phyloP scores from a whole-genome alignment of 371 early-diverging fungal species.

The Mucor circinelloides region DNA sequence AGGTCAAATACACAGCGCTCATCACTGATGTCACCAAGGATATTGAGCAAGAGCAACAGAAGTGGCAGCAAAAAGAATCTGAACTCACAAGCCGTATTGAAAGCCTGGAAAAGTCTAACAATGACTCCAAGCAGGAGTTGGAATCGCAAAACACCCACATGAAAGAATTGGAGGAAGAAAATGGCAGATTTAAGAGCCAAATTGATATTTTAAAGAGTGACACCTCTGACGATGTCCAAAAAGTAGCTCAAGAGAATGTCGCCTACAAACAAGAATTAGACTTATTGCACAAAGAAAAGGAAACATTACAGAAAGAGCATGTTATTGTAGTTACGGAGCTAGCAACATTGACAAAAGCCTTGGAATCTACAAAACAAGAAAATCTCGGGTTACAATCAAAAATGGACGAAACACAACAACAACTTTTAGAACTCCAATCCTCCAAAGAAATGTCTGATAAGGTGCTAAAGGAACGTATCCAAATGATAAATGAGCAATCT shows the following conservation, averaged over 20 bases:
- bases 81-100: neutral
- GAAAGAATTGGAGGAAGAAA: constrained; percentile 2
- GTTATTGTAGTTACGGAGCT: neutral
- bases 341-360: neutral
- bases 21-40: neutral
- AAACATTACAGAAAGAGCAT: neutral
- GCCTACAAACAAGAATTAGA: neutral
- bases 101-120: neutral
- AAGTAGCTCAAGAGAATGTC: constrained; percentile 5
- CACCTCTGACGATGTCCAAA: constrained; percentile 10
- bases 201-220: constrained; percentile 8
- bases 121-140: neutral
- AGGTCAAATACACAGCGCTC: neutral
- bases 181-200: neutral
- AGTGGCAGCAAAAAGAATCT: neutral
- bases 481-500: constrained; percentile 7
- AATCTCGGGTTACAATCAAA: neutral
- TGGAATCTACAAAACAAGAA: constrained; percentile 6
- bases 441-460: constrained; percentile 7
- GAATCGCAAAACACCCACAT: neutral
- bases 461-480: neutral
- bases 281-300: neutral
- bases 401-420: neutral
- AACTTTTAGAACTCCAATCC: constrained; percentile 5
- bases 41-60: neutral